Evolutionary conservation across 345 rosid genomes (phyloP).

Genomic region (Limnanthes douglasii): DNA sequence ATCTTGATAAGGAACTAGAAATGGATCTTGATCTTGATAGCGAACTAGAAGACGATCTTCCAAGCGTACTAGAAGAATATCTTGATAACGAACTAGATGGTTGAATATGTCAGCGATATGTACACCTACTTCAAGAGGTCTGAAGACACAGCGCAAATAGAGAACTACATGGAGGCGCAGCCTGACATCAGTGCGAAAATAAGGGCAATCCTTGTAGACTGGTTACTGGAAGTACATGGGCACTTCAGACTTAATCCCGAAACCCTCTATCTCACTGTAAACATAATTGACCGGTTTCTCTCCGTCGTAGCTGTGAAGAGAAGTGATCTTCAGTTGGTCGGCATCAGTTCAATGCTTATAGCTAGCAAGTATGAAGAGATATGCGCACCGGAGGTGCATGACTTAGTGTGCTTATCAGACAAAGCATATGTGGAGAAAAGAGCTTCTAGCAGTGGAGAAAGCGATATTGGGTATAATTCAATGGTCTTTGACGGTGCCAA

Average conservation of each 20-base stretch:
- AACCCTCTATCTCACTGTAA: conserved; percentile 72
- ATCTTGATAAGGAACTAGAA: too few species aligned
- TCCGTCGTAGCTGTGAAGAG: conserved; percentile 49
- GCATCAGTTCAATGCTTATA: conserved; percentile 64
- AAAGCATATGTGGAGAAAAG: conserved; percentile 49
- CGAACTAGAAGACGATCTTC: conserved; percentile 73
- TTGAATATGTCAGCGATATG: conserved; percentile 81
- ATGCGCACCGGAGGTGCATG: conserved; percentile 95
- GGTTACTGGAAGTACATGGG: conserved; percentile 71
- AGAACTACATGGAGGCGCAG: conserved; percentile 48
- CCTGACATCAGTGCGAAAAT: conserved; percentile 75
- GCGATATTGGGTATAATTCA: conserved; percentile 56
- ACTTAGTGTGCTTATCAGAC: conserved; percentile 64
- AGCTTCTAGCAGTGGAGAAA: conserved; percentile 76
- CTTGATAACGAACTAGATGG: conserved; percentile 57
- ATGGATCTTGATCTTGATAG: conserved; percentile 45
- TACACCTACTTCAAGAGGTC: conserved; percentile 67
- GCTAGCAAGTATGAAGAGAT: conserved; percentile 93
- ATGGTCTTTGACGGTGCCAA: conserved; percentile 88
- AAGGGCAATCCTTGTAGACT: conserved; percentile 75
- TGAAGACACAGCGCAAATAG: conserved; percentile 53
- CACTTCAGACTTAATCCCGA: conserved; percentile 63
- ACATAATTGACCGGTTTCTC: conserved; percentile 76
- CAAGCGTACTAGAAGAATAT: too few species aligned
- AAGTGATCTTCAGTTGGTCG: conserved; percentile 71